Evolutionary conservation across 768 basidiomycete species (phyloP).

Genomic region (Saitozyma podzolica): DNA sequence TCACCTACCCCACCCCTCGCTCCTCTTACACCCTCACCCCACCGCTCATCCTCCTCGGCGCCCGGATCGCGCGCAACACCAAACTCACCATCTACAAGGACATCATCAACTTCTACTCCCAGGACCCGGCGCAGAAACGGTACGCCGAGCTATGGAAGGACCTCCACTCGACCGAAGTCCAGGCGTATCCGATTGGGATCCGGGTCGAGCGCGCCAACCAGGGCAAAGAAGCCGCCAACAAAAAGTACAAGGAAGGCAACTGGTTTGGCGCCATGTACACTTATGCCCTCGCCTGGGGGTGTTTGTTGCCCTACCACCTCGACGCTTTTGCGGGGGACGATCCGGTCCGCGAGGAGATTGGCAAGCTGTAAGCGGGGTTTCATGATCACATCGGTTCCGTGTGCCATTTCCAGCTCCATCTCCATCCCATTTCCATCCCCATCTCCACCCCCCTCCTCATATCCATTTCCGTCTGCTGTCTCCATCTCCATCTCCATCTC

Average conservation of each 20-base stretch:
- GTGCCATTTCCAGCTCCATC: background rate
- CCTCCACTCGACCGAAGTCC: slow-evolving; percentile 8
- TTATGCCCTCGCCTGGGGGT: slow-evolving; percentile 25
- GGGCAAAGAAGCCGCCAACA: slow-evolving; percentile 17
- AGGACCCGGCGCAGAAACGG: slow-evolving; percentile 7
- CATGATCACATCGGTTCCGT: background rate
- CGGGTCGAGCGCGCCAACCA: slow-evolving; percentile 12
- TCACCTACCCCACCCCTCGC: too few species aligned
- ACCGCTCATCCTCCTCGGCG: background rate
- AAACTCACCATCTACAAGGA: slow-evolving; percentile 14
- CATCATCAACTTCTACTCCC: slow-evolving; percentile 12
- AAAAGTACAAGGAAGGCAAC: slow-evolving; percentile 20
- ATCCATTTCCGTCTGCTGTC: background rate
- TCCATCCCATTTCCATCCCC: background rate
- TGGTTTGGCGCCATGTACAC: slow-evolving; percentile 28
- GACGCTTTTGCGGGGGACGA: slow-evolving; percentile 9
- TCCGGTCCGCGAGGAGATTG: slow-evolving; percentile 4
- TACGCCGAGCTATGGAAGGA: slow-evolving; percentile 16
- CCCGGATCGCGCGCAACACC: background rate
- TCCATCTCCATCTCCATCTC: background rate
- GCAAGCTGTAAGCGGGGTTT: slow-evolving; percentile 6
- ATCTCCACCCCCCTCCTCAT: background rate
- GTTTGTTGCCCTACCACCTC: slow-evolving; percentile 17
- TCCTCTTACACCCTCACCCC: background rate
- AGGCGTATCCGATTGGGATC: slow-evolving; percentile 3